Base-by-base conservation (phyloP, 2,329 filamentous ascomycete species). In the Raffaelea ambrosiae region DNA sequence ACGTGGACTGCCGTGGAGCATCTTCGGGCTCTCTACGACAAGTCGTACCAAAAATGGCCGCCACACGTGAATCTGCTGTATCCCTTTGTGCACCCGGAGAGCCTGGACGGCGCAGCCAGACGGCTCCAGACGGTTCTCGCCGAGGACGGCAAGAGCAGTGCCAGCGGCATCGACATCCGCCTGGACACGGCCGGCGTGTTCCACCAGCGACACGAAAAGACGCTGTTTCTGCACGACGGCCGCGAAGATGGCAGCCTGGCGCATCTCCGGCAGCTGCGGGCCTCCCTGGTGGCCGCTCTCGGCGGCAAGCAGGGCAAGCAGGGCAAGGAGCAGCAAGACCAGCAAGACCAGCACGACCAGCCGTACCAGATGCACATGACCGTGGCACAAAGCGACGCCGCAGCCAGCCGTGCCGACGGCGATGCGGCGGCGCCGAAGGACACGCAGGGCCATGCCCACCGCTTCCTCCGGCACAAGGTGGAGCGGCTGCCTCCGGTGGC, bases 51-150 rank as follows among this genome's bases (percentile, higher is more conserved):
- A 22, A 76, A 70, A 61, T 86, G 83, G 82, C 80, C 81, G 3
- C 77, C 81, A 13, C 82, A 85, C 55, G 59, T 85, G 56, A 86
- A 84, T 54, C 61, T 86, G 22, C 55, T 84, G 20, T 85, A 85
- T 57, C 83, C 81, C 0, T 86, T 84, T 58, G 77, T 83, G 7
- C 59, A 62, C 3, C 62, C 68, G 0, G 69, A 74, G 3, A 54
- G 55, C 9, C 65, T 86, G 2, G 55, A 63, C 2, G 55, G 59
- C 19, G 77, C 74, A 2, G 63, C 64, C 2, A 59, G 66, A 3
- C 57, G 61, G 14, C 64, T 76, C 33, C 56, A 66, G 23, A 57
- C 65, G 3, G 58, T 29, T 29, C 26, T 29, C 13, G 7, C 26
- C 26, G 26, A 29, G 13, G 60, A n/a, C 44, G 72, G 11, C 48